Evolutionary conservation across 257 asterid species (phyloP).

Genomic region (Solanum pennellii): DNA sequence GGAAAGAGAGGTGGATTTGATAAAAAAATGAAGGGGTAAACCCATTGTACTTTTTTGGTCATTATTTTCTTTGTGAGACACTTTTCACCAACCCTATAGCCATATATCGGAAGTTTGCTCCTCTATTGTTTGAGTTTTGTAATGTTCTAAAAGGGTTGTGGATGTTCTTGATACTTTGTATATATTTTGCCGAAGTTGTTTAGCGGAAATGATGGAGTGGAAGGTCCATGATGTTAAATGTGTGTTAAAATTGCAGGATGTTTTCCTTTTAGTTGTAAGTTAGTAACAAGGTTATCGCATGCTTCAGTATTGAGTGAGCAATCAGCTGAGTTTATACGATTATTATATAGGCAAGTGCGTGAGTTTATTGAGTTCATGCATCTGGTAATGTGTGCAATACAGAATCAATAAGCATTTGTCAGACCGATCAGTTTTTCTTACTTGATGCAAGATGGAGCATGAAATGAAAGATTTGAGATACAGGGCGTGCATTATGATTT

Average conservation of each 20-base stretch:
- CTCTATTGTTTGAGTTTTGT: no score
- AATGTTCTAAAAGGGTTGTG: no score
- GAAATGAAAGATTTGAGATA: not conserved
- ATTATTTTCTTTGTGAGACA: no score
- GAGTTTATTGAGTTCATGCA: conserved; percentile 32
- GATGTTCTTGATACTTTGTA: no score
- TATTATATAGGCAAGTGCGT: no score
- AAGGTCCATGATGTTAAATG: no score
- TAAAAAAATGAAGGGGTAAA: not conserved
- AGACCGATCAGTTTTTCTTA: conserved; percentile 19
- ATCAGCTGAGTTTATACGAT: no score
- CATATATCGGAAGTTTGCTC: no score
- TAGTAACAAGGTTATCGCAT: conserved; percentile 32
- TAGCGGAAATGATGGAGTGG: no score
- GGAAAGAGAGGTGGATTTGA: not conserved
- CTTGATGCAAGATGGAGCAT: not conserved
- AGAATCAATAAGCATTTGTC: not conserved
- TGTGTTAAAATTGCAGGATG: conserved; percentile 23
- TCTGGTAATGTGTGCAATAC: conserved; percentile 22
- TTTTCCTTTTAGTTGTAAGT: conserved; percentile 42
- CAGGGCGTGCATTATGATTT: not conserved
- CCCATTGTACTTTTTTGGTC: no score
- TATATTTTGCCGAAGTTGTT: no score
- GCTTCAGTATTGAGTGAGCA: conserved; percentile 5
- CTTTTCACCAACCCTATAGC: no score